Conservation (phyloP, 1,284 basidiomycete genomes). For the Ceratobasidium sp. region DNA sequence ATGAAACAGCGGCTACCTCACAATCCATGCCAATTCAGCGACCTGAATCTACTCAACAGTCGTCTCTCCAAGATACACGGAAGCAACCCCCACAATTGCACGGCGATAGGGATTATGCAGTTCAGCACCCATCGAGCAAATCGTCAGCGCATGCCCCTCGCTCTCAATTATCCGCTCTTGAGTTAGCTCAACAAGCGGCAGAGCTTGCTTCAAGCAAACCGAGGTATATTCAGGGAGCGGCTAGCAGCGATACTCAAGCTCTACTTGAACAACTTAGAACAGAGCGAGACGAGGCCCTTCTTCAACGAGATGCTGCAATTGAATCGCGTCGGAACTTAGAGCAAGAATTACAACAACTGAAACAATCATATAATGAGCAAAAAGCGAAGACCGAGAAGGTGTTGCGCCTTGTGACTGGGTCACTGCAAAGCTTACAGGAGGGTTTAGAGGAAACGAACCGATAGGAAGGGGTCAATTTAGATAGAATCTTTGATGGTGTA, state of each 20-base stretch:
- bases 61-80: not conserved
- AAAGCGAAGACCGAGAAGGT: constrained; percentile 6
- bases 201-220: not conserved
- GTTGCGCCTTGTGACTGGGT: constrained; percentile 15
- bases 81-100: not conserved
- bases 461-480: not conserved
- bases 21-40: not conserved
- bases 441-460: not conserved
- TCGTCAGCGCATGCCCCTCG: not conserved
- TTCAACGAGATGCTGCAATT: constrained; percentile 13
- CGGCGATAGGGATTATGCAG: not conserved
- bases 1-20: not conserved
- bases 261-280: not conserved
- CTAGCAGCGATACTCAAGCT: not conserved
- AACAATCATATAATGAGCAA: constrained; percentile 4
- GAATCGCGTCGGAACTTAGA: not conserved
- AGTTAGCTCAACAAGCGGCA: constrained; percentile 8
- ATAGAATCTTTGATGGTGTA: too few relatives aligned
- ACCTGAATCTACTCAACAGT: not conserved
- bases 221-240: not conserved
- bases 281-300: constrained; percentile 14
- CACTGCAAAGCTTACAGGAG: constrained; percentile 22
- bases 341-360: not conserved
- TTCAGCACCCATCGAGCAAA: not conserved
- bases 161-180: not conserved